Base-by-base conservation (phyloP, 768 basidiomycete genomes). In the Agrocybe pediades region DNA sequence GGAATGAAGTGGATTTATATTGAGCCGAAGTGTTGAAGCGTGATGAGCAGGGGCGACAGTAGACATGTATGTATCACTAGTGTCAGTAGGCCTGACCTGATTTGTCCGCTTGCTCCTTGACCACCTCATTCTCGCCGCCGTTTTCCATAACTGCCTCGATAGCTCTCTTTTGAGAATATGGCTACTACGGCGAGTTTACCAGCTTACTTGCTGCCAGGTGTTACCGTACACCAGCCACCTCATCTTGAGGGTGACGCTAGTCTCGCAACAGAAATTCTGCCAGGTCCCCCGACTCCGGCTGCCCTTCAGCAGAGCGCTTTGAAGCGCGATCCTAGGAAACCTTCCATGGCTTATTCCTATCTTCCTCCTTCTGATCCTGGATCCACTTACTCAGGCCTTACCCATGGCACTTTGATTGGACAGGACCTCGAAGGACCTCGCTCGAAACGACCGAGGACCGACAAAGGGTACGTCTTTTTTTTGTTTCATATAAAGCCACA, bases 251-350 rank as follows among this genome's bases (percentile, higher is more conserved):
- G 89, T 61, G 90, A 94, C 78, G 74, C 87, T 51, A 78, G 82
- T 59, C 80, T 92, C 63, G 91, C 92, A 57, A 94, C 92, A 55
- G 92, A 93, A 80, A 88, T 94, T 74, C 81, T 94, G 63, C 92
- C 92, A 65, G 91, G 90, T 21, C 92, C 92, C 55, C 92, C 92
- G 48, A 83, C 90, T 59, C 70, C 91, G 57, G 74, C 79, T 59
- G 84, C 87, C 62, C 73, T 85, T 54, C 87, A 86, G 71, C 88
- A 89, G 73, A 74, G 81, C 63, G 76, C 81, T 50, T 78, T 84
- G 66, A 89, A 87, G 75, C 85, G 88, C 67, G 90, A 93, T 76
- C 85, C 85, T 65, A 90, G 81, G 77, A 91, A 92, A 73, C 83
- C 87, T 47, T 70, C 80, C 59, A 74, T 80, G 59, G 72, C 79